Evolutionary conservation across 345 rosid species (phyloP), one percentile per base, ranked within the genome.

Genomic region (Toxicodendron radicans): DNA sequence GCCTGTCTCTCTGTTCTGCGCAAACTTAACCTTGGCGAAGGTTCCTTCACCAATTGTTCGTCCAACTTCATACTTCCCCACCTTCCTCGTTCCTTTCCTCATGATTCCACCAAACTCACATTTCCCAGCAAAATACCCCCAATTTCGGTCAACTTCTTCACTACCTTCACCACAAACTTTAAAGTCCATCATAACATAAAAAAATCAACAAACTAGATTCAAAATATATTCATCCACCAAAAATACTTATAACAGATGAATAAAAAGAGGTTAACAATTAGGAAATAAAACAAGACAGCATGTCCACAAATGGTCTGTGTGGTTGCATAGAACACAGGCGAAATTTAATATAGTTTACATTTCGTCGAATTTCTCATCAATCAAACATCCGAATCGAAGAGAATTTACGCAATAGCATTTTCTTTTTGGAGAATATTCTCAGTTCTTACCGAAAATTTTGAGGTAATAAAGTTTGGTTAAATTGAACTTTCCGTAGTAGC

Each of bases 11-110:
- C 56, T 72, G 75, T 92, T 89, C 79, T 54, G 82, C 1, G 97
- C 99, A 72, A 90, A 95, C 85, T 91, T 95, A 59, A 95, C 99
- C 85, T 95, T 95, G 13, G 99, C 98, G 73, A 95, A 95, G 49
- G 92, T 90, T 13, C 99, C 99, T 81, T 95, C 96, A 3, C 99
- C 99, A 27, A 95, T 73, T 0, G 97, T 92, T 45, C 96, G 83
- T 12, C 97, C 97, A 20, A 95, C 85, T 84, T 95, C 92, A 68
- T 91, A 95, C 78, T 90, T 92, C 13, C 97, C 98, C 14, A 92
- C 76, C 68, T 64, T 92, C 71, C 92, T 85, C 72, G 81, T 76
- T 63, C 75, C 71, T 27, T 76, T 85, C 76, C 64, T 77, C 89
- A 80, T 88, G 62, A 57, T 82, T 52, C 61, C 13, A 52, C 64